Evolutionary conservation across 208 protist genomes (phyloP).

Genomic region (Leishmania turanica): DNA sequence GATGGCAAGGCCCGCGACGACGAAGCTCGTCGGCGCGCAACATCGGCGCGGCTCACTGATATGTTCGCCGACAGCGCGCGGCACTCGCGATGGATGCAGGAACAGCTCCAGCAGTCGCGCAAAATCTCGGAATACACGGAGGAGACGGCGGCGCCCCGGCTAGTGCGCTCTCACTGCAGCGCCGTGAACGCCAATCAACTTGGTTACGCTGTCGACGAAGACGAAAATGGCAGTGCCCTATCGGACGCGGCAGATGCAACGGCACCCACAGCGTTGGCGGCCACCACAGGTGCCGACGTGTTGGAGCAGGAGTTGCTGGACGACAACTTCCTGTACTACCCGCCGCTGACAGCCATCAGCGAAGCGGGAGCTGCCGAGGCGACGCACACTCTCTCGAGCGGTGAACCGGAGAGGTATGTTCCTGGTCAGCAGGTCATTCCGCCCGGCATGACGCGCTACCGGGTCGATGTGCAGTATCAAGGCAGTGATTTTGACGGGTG

Average conservation of each 20-base stretch:
- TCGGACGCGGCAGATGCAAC: constrained; percentile 1
- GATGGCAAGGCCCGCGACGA: constrained; percentile 6
- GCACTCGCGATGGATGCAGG: constrained; percentile 28
- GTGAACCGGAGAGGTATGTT: constrained; percentile 47
- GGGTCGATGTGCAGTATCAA: constrained; percentile 90
- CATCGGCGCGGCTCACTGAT: constrained; percentile 23
- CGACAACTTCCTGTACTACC: constrained; percentile 80
- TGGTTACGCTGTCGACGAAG: constrained; percentile 5
- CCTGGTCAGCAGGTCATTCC: constrained; percentile 84
- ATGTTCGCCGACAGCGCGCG: constrained; percentile 30
- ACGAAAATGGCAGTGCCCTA: neutral
- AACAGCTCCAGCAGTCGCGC: constrained; percentile 14
- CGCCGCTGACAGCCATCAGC: constrained; percentile 5
- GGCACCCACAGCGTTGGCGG: neutral
- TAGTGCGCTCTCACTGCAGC: constrained; percentile 1
- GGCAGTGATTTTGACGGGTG: constrained; percentile 89
- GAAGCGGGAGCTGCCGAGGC: neutral
- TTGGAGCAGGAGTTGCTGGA: constrained; percentile 84
- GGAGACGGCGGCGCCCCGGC: neutral
- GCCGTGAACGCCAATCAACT: neutral
- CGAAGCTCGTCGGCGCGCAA: constrained; percentile 14
- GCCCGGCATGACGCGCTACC: constrained; percentile 84
- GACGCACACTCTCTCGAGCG: neutral
- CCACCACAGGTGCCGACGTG: constrained; percentile 17
- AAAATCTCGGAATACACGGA: constrained; percentile 9